Conservation (phyloP, 2,329 filamentous ascomycete species). For the Claviceps sp. region DNA sequence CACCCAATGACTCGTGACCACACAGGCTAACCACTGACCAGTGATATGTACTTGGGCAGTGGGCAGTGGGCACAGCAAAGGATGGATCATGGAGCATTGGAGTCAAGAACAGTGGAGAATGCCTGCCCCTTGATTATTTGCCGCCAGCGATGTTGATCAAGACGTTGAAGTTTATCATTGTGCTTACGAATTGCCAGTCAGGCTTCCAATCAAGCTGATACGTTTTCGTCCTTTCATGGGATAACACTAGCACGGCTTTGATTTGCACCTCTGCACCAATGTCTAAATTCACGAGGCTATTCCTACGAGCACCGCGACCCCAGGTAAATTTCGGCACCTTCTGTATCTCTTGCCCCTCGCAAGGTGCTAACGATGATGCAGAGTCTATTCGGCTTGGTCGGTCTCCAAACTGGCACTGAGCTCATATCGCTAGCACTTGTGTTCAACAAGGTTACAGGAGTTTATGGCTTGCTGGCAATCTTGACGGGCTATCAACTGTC, state of each 20-base stretch:
- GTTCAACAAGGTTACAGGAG: slow-evolving; percentile 83
- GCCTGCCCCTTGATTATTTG: background rate
- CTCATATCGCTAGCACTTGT: slow-evolving; percentile 71
- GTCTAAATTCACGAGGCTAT: slow-evolving; percentile 24
- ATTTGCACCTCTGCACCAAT: slow-evolving; percentile 11
- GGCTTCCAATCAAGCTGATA: background rate
- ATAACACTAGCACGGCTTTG: background rate
- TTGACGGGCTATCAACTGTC: slow-evolving; percentile 78
- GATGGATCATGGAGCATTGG: too few species aligned
- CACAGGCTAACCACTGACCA: background rate
- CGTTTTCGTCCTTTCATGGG: background rate
- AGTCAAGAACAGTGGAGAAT: background rate
- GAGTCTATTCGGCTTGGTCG: slow-evolving; percentile 77
- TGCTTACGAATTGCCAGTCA: background rate
- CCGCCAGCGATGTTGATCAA: background rate
- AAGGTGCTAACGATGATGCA: slow-evolving; percentile 23
- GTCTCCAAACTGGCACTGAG: slow-evolving; percentile 73
- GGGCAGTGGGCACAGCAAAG: background rate
- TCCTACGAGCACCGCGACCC: slow-evolving; percentile 25
- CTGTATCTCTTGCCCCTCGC: background rate
- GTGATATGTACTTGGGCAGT: background rate
- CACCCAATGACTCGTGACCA: too few species aligned
- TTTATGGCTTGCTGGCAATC: slow-evolving; percentile 82
- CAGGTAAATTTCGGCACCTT: slow-evolving; percentile 19
- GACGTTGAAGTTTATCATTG: background rate